A percentile compares a stretch with the other conserved stretches of the same genome.
These are phyloP conservation scores for Hemerocallis citrina DNA, from an alignment of 106 monocot species.

Conservation along the genomic window DNA sequence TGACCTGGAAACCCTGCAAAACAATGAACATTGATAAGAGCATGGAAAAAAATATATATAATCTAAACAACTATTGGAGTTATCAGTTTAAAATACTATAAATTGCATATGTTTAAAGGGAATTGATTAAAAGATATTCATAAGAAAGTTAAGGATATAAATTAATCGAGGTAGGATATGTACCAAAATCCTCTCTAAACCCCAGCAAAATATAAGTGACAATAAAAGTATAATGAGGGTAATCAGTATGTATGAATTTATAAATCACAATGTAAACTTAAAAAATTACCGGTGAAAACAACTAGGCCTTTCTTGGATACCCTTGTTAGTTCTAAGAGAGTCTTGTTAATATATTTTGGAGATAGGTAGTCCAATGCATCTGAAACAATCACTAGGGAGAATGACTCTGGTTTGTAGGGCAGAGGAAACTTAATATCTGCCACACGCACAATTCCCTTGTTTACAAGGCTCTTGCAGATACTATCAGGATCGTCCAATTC, in stretches of 20 bases:
- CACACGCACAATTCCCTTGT: slow-evolving; percentile 72
- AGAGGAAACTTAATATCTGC: slow-evolving; percentile 67
- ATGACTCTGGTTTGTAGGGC: slow-evolving; percentile 50
- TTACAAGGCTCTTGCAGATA: slow-evolving; percentile 74
- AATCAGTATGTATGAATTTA: neutral
- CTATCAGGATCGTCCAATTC: slow-evolving; percentile 73
- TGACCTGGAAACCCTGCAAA: slow-evolving; percentile 67
- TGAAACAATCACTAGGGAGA: slow-evolving; percentile 59
- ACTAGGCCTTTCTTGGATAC: slow-evolving; percentile 55
- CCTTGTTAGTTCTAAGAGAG: slow-evolving; percentile 53
- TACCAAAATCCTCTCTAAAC: neutral
- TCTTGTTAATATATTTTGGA: slow-evolving; percentile 58
- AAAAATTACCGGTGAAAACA: slow-evolving; percentile 44
- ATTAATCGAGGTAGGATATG: too few relatives aligned
- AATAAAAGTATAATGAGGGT: neutral
- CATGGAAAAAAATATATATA: neutral
- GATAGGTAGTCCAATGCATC: slow-evolving; percentile 64
- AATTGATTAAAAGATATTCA: too few relatives aligned
- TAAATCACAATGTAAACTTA: neutral
- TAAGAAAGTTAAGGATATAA: too few relatives aligned
- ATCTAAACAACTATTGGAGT: neutral
- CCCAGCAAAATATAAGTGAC: neutral
- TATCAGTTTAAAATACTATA: neutral
- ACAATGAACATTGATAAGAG: neutral
- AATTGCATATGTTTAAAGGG: neutral